Evolutionary conservation across 805 yeast genomes (phyloP), one percentile per base, ranked within the genome.

Genomic region (Monosporozyma solicola): DNA sequence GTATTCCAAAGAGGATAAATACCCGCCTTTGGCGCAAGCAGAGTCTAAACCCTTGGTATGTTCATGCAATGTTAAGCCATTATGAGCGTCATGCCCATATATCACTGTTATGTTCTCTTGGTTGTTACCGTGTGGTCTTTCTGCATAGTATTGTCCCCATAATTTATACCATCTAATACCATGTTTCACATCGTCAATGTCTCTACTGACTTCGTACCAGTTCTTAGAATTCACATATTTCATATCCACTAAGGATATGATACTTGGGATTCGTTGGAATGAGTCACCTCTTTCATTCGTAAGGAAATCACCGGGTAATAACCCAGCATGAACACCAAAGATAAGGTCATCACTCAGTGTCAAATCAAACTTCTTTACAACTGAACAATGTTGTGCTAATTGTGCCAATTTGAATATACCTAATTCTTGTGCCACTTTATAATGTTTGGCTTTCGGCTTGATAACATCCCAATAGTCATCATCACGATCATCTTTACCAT

Each of bases 11-110:
- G 91, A 95, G 32, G 83, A 75, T 48, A 91, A 73, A 54, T 77
- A 66, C 11, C 80, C 84, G 3, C 96, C 97, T 54, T 79, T 78
- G 54, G 82, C 86, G 73, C 97, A 91, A 1, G 87, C 87, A 10
- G 87, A 73, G 63, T 92, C 98, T 41, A 91, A 70, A 0, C 97
- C 98, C 61, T 79, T 80, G 3, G 96, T 75, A 66, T 74, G 88
- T 55, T 78, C 77, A 57, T 78, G 77, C 49, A 83, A 57, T 52
- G 78, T 80, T 49, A 90, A 76, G 1, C 97, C 96, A 52, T 83
- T 72, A 52, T 80, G 74, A 3, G 97, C 95, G 64, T 88, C 95
- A 64, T 91, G 98, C 1, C 97, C 98, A 64, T 91, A 91, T 61
- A 80, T 81, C 3, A 87, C 89, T 24, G 65, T 68, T 44, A 54